Percentiles rank a stretch among this genome's conserved stretches.
Conservation (phyloP, 805 yeast genomes). For the Scheffersomyces coipomensis region DNA sequence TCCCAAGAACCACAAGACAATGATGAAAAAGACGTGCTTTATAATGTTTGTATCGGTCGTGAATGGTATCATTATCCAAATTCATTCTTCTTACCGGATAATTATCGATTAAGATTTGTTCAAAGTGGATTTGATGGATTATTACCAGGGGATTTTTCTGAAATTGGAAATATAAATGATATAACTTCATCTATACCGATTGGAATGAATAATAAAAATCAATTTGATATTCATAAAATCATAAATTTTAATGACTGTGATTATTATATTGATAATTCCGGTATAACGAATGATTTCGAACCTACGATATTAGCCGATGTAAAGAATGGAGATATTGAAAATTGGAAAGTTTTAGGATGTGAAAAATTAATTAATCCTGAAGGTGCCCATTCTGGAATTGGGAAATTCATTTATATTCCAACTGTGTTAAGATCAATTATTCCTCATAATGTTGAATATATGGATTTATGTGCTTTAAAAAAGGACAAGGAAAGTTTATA, state of each 20-base stretch:
- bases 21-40: neutral
- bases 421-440: slow-evolving; percentile 16
- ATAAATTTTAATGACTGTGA: slow-evolving; percentile 55
- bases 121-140: slow-evolving; percentile 81
- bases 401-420: slow-evolving; percentile 56
- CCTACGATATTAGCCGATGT: slow-evolving; percentile 13
- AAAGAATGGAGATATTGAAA: slow-evolving; percentile 3
- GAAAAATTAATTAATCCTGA: slow-evolving; percentile 52
- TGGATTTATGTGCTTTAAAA: slow-evolving; percentile 49
- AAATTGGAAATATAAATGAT: slow-evolving; percentile 19
- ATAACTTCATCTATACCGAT: slow-evolving; percentile 50
- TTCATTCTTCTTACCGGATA: slow-evolving; percentile 73
- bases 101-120: slow-evolving; percentile 64
- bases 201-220: slow-evolving; percentile 75
- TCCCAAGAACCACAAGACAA: slow-evolving; percentile 13
- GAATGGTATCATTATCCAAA: slow-evolving; percentile 95
- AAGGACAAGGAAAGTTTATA: too few relatives aligned
- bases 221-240: slow-evolving; percentile 60
- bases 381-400: slow-evolving; percentile 51
- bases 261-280: slow-evolving; percentile 64
- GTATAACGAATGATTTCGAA: slow-evolving; percentile 40
- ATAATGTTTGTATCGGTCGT: slow-evolving; percentile 81
- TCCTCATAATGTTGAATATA: slow-evolving; percentile 39
- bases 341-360: slow-evolving; percentile 53
- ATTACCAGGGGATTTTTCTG: slow-evolving; percentile 83